Evolutionary conservation across 345 rosid species (phyloP), one percentile per base, ranked within the genome.

Genomic region (Mercurialis annua): DNA sequence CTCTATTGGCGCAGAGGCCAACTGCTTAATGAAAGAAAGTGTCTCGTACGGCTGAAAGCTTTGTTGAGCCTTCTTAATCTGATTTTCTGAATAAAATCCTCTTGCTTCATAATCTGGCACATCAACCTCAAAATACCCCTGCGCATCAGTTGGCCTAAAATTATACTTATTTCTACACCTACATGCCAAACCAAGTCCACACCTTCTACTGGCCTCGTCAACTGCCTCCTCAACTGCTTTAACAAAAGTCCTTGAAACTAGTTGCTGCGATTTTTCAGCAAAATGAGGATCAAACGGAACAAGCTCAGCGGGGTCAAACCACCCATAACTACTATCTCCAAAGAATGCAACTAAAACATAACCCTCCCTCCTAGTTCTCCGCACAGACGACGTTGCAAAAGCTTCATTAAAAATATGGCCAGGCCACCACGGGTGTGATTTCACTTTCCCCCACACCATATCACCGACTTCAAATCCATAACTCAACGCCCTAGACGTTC

Each of bases 341-440:
- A 92, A 95, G 72, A 95, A 95, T 0, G 99, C 99, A 72, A 88
- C 99, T 74, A 95, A 76, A 5, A 92, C 92, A 83, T 83, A 87
- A 9, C 90, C 99, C 16, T 87, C 85, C 71, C 88, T 84, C 77
- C 98, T 81, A 12, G 89, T 82, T 30, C 90, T 90, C 69, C 96
- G 86, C 44, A 92, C 99, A 11, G 96, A 84, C 17, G 90, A 69
- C 5, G 96, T 33, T 0, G 97, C 99, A 83, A 95, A 86, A 24
- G 84, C 87, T 74, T 95, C 97, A 55, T 87, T 92, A 38, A 95
- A 95, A 64, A 95, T 95, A 72, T 90, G 99, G 40, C 99, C 99
- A 0, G 99, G 99, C 99, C 99, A 95, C 94, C 96, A 92, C 0
- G 99, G 99, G 71, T 95, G 99, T 23, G 99, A 95, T 81, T 95